Base-by-base conservation (phyloP, 257 asterid species). In the Osmanthus fragrans region DNA sequence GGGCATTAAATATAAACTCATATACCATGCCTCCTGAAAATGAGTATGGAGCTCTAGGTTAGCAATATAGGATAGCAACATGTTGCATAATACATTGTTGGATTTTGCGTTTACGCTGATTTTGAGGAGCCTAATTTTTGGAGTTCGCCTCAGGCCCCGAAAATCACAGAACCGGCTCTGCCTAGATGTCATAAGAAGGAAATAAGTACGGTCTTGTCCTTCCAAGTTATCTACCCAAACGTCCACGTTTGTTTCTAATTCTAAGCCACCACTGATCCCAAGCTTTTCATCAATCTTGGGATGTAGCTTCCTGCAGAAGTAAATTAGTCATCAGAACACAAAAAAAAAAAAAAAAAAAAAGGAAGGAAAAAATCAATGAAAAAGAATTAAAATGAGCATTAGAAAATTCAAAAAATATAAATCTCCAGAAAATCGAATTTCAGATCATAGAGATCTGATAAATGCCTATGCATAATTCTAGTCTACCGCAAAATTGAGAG, bases 281-380 rank as follows among this genome's bases (percentile, higher is more conserved):
- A 58, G 73, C 15, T 76, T 84, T 30, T 68, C 78, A 33, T 32
- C 80, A 23, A 39, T 58, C 75, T 64, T 10, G 78, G 65, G 83
- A 23, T 68, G 32, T 81, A 71, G 77, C 74, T 78, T 83, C 89
- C 92, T 87, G 87, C 81, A 84, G 25, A 68, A 40, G 73, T 75
- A 34, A 76, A 60, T 40, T 30, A 76, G 64, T 45, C 64, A 70
- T 73, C 7, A 70, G 60, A 29, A 64, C 40, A 29, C 10, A n/a
- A n/a, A n/a, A n/a, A n/a, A n/a, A n/a, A n/a, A 47, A 12, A 49
- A 13, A 56, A 40, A 39, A 76, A 32, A 4, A 29, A 42, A 29
- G 11, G 3, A 37, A 73, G 15, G 25, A 65, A 12, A 45, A 66
- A 18, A 65, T 7, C 23, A 76, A 49, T 60, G 39, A 71, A 37